These are phyloP conservation scores for Porphyra umbilicalis DNA, from an alignment of 31 red algal genomes.

Conservation along the genomic window DNA sequence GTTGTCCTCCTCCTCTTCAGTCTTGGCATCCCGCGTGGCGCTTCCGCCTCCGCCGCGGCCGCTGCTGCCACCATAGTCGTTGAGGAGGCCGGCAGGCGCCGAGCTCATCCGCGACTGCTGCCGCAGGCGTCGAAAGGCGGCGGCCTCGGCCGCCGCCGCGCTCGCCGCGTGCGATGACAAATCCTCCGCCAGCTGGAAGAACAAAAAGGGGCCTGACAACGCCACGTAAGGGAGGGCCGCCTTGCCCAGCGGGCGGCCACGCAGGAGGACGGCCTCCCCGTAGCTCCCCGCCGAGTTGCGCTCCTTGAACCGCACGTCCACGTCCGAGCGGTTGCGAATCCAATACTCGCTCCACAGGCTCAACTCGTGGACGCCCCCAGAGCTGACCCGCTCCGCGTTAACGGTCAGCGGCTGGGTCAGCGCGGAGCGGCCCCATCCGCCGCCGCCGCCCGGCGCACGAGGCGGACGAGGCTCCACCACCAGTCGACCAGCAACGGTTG, in stretches of 20 bases:
- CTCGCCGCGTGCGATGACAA: not conserved
- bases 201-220: slow-evolving; percentile 68
- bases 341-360: slow-evolving; percentile 52
- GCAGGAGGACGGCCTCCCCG: slow-evolving; percentile 38
- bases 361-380: slow-evolving; percentile 1
- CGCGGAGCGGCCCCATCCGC: not conserved
- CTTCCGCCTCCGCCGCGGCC: not conserved
- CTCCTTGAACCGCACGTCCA: slow-evolving; percentile 53
- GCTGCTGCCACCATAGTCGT: not conserved
- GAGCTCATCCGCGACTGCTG: not conserved
- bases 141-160: not conserved
- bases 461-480: not conserved
- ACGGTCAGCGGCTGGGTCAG: not conserved
- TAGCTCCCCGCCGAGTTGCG: slow-evolving; percentile 15
- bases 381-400: not conserved
- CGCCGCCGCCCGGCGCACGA: not conserved
- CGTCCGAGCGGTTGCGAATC: slow-evolving; percentile 81
- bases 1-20: not conserved
- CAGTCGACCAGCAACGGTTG: not conserved
- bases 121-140: not conserved
- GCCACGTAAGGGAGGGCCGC: slow-evolving; percentile 50
- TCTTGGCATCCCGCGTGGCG: not conserved
- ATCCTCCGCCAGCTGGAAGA: slow-evolving; percentile 58
- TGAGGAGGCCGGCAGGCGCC: not conserved
- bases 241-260: slow-evolving; percentile 53